Conservation (phyloP, 441 rosid genomes). For the Isatis lusitanica region DNA sequence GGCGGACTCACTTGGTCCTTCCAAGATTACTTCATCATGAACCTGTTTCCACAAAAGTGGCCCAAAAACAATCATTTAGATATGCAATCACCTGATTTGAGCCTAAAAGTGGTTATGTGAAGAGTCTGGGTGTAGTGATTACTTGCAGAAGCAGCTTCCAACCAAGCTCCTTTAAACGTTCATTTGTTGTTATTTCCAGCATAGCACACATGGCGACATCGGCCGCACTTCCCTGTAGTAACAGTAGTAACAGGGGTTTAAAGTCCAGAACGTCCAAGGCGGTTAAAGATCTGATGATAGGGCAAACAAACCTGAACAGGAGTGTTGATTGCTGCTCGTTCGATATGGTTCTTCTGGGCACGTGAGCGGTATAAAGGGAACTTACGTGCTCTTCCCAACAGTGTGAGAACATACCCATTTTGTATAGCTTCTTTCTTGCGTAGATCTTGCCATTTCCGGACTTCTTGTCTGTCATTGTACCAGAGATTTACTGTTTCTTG, state of each 20-base stretch:
- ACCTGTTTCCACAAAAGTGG: constrained; percentile 51
- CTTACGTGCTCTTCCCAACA: constrained; percentile 85
- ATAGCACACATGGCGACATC: constrained; percentile 99
- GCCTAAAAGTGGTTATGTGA: neutral
- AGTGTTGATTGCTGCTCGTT: constrained; percentile 93
- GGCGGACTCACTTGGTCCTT: constrained; percentile 93
- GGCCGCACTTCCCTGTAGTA: constrained; percentile 94
- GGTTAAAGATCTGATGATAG: constrained; percentile 1
- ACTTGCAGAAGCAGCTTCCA: constrained; percentile 97
- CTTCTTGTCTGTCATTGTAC: constrained; percentile 91
- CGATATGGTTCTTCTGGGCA: constrained; percentile 67
- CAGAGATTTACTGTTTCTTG: constrained; percentile 81
- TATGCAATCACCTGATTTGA: constrained; percentile 3
- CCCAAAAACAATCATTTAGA: constrained; percentile 24
- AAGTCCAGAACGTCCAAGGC: constrained; percentile 10
- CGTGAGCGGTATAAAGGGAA: constrained; percentile 57
- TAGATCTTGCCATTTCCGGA: constrained; percentile 78
- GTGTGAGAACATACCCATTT: constrained; percentile 62
- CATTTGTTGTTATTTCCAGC: constrained; percentile 77
- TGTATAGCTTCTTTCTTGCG: constrained; percentile 70
- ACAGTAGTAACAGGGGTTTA: constrained; percentile 11
- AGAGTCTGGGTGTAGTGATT: constrained; percentile 1
- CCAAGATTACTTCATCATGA: constrained; percentile 97
- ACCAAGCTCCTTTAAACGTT: constrained; percentile 70
- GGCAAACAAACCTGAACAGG: constrained; percentile 82